A percentile compares a stretch with the other conserved stretches of the same genome.
Evolutionary conservation across 2,329 filamentous ascomycete genomes (phyloP).

Genomic region (Cladophialophora psammophila): DNA sequence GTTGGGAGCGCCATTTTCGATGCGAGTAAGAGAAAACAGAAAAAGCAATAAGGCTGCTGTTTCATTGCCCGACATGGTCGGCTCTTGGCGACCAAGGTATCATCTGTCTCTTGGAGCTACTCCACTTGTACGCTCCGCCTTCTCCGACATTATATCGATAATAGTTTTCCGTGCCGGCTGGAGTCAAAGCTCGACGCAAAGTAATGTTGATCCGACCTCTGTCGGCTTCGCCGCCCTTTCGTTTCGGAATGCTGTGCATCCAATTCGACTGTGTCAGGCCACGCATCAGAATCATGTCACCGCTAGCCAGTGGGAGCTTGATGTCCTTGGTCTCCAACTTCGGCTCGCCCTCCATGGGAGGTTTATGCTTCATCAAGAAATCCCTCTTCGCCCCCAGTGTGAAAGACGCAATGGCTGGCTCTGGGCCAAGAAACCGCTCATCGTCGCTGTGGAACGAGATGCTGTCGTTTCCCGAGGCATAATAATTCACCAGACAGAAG

Average conservation of each 20-base stretch:
- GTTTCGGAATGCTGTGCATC: slow-evolving; percentile 80
- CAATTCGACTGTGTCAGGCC: slow-evolving; percentile 77
- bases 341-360: slow-evolving; percentile 48
- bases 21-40: slow-evolving; percentile 26
- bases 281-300: slow-evolving; percentile 82
- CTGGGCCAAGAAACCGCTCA: slow-evolving; percentile 73
- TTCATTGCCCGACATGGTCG: neutral
- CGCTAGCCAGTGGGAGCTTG: slow-evolving; percentile 67
- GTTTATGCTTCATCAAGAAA: slow-evolving; percentile 82
- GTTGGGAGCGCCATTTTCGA: slow-evolving; percentile 29
- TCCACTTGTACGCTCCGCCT: slow-evolving; percentile 74
- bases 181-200: slow-evolving; percentile 74
- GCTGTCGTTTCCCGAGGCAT: slow-evolving; percentile 76
- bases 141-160: slow-evolving; percentile 82
- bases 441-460: slow-evolving; percentile 84
- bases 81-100: slow-evolving; percentile 43
- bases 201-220: slow-evolving; percentile 78
- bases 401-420: slow-evolving; percentile 77
- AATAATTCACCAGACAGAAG: slow-evolving; percentile 84
- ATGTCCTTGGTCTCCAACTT: slow-evolving; percentile 50
- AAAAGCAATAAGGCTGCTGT: slow-evolving; percentile 16
- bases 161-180: slow-evolving; percentile 79
- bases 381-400: slow-evolving; percentile 75
- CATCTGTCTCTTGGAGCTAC: slow-evolving; percentile 63
- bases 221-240: slow-evolving; percentile 67